Percentiles rank a stretch among this genome's conserved stretches.
These are phyloP conservation scores for Blastobotrys aristatus DNA, from an alignment of 1,139 yeast genomes.

Conservation along the genomic window DNA sequence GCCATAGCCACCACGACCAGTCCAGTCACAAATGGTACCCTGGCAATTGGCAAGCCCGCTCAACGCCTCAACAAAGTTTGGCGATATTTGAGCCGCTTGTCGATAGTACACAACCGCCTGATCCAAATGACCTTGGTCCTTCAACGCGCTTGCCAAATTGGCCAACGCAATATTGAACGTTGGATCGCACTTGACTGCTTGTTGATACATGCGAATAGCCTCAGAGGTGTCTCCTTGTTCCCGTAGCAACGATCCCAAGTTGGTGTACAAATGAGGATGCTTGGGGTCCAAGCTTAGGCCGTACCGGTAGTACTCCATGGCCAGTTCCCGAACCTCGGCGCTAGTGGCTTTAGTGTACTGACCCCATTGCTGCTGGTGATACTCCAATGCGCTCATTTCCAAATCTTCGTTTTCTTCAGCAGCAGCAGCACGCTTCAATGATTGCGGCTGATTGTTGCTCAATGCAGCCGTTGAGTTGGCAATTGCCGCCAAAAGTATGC, in stretches of 20 bases:
- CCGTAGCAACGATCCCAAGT: constrained; percentile 33
- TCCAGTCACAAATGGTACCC: constrained; percentile 34
- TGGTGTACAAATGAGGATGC: constrained; percentile 36
- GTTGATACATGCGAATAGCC: constrained; percentile 32
- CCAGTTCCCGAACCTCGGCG: constrained; percentile 21
- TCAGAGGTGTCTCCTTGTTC: constrained; percentile 32
- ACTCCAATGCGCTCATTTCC: not conserved
- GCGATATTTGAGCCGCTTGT: constrained; percentile 30
- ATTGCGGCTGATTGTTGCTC: not conserved
- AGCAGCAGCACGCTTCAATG: not conserved
- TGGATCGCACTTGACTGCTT: constrained; percentile 33
- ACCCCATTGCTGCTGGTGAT: not conserved
- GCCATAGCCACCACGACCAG: constrained; percentile 32
- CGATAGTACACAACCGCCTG: constrained; percentile 31
- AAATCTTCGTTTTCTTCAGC: not conserved
- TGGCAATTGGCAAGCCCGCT: constrained; percentile 34
- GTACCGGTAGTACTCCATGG: constrained; percentile 31
- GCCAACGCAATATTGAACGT: constrained; percentile 34
- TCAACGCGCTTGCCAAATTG: constrained; percentile 33
- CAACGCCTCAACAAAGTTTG: constrained; percentile 33
- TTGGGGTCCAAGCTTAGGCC: constrained; percentile 33
- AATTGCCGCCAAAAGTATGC: constrained; percentile 29
- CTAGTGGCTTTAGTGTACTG: constrained; percentile 7
- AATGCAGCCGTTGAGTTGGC: constrained; percentile 3
- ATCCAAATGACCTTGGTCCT: constrained; percentile 34